These are phyloP conservation scores for Ambrosia hybrid DNA, from an alignment of 140 eudicot genomes.

Conservation along the genomic window DNA sequence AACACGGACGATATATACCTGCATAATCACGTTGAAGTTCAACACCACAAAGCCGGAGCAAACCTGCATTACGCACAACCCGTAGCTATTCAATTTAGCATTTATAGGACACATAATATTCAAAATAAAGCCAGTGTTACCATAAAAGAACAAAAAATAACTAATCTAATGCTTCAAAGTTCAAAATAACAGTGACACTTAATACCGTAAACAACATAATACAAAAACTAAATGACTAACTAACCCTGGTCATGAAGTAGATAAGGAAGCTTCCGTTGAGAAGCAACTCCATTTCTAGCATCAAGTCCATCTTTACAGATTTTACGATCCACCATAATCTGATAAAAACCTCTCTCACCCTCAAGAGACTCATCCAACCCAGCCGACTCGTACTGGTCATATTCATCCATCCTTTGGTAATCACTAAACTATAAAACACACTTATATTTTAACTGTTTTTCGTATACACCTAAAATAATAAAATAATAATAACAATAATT, in stretches of 20 bases:
- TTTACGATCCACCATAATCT: slow-evolving; percentile 81
- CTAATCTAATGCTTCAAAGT: too few relatives aligned
- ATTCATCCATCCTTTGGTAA: slow-evolving; percentile 76
- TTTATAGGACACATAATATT: too few relatives aligned
- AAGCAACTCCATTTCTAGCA: slow-evolving; percentile 52
- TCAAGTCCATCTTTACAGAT: slow-evolving; percentile 87
- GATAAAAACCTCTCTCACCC: slow-evolving; percentile 86
- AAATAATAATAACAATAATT: too few relatives aligned
- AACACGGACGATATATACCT: too few relatives aligned
- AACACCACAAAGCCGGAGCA: too few relatives aligned
- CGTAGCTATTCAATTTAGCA: too few relatives aligned
- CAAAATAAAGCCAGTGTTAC: neutral
- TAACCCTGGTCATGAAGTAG: slow-evolving; percentile 93
- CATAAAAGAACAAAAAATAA: too few relatives aligned
- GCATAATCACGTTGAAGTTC: too few relatives aligned
- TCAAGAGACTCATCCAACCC: slow-evolving; percentile 80
- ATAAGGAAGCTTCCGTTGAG: slow-evolving; percentile 77
- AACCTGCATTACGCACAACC: too few relatives aligned
- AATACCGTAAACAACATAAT: neutral
- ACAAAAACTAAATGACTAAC: neutral
- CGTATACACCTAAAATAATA: too few relatives aligned
- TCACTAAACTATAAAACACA: slow-evolving; percentile 44
- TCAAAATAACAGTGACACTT: too few relatives aligned
- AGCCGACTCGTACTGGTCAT: slow-evolving; percentile 71
- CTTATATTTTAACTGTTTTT: too few relatives aligned